Percentiles rank a stretch among this genome's conserved stretches.
Evolutionary conservation across 768 basidiomycete species (phyloP).

Genomic region (Suillus plorans): DNA sequence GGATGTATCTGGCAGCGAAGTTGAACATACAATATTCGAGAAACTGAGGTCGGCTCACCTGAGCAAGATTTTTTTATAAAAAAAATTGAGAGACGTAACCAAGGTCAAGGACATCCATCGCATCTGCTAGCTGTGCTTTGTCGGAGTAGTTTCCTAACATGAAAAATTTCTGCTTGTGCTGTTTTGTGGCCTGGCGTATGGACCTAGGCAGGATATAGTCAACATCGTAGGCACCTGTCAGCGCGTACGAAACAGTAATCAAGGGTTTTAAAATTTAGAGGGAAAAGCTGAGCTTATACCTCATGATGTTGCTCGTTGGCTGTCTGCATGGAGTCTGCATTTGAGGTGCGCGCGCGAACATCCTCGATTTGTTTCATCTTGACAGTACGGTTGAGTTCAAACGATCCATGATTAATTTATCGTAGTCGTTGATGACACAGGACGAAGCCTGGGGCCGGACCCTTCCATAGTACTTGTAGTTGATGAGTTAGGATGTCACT

Average conservation of each 20-base stretch:
- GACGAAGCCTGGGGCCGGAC: too few relatives aligned
- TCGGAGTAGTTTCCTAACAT: conserved; percentile 69
- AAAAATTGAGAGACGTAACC: conserved; percentile 49
- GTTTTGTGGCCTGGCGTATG: conserved; percentile 59
- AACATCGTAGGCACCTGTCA: conserved; percentile 58
- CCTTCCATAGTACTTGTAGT: too few relatives aligned
- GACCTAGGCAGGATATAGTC: conserved; percentile 65
- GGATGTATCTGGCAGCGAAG: conserved; percentile 57
- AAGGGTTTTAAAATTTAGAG: background rate
- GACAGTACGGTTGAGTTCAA: too few relatives aligned
- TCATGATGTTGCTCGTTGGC: conserved; percentile 81
- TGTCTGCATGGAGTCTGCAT: conserved; percentile 62
- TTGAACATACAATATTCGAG: background rate
- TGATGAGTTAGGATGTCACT: too few relatives aligned
- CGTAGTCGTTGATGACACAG: conserved; percentile 49
- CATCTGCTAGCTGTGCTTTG: conserved; percentile 62
- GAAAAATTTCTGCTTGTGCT: conserved; percentile 57
- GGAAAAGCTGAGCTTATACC: conserved; percentile 33
- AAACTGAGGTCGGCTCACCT: conserved; percentile 34
- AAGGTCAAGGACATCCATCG: conserved; percentile 62
- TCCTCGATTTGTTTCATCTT: conserved; percentile 28
- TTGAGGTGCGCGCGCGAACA: conserved; percentile 47
- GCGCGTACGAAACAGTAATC: background rate
- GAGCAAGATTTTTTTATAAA: too few relatives aligned
- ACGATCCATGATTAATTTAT: conserved; percentile 58